phyloP scores from a whole-genome alignment of 2,329 filamentous ascomycete genomes.

The Rutstroemia sp. region DNA sequence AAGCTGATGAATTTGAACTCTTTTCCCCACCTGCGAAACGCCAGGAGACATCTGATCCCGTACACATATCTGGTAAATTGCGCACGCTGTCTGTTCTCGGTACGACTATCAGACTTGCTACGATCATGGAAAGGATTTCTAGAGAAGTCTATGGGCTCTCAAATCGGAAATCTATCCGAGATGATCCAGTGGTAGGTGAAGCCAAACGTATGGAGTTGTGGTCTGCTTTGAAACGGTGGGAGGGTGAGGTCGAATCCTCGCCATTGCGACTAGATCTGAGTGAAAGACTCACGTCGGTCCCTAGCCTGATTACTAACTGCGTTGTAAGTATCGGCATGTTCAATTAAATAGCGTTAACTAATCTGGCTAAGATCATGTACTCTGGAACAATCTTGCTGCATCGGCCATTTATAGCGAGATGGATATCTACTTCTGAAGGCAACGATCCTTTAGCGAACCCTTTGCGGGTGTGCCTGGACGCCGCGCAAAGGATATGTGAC shows the following conservation, averaged over 20 bases:
- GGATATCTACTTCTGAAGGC: constrained; percentile 13
- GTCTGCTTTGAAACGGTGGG: constrained; percentile 21
- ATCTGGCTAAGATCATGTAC: constrained; percentile 19
- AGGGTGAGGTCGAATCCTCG: constrained; percentile 21
- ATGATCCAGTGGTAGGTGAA: constrained; percentile 21
- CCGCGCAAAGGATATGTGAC: constrained; percentile 25
- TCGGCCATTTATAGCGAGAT: constrained; percentile 26
- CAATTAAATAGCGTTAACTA: background rate
- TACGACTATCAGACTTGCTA: constrained; percentile 19
- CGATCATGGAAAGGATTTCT: constrained; percentile 22
- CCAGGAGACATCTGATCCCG: constrained; percentile 1
- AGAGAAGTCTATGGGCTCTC: constrained; percentile 24
- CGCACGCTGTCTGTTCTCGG: constrained; percentile 26
- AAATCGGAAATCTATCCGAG: constrained; percentile 22
- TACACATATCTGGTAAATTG: constrained; percentile 19
- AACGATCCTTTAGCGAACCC: constrained; percentile 14
- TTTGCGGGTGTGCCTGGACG: constrained; percentile 20
- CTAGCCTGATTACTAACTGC: constrained; percentile 25
- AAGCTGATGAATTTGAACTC: constrained; percentile 29
- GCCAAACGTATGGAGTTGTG: constrained; percentile 20
- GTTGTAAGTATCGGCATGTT: constrained; percentile 18
- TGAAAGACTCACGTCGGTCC: constrained; percentile 20
- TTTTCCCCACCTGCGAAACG: constrained; percentile 16
- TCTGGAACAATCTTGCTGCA: constrained; percentile 24
- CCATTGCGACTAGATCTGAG: constrained; percentile 24